phyloP scores from a whole-genome alignment of 805 yeast genomes.

The Cyberlindnera lachancei region DNA sequence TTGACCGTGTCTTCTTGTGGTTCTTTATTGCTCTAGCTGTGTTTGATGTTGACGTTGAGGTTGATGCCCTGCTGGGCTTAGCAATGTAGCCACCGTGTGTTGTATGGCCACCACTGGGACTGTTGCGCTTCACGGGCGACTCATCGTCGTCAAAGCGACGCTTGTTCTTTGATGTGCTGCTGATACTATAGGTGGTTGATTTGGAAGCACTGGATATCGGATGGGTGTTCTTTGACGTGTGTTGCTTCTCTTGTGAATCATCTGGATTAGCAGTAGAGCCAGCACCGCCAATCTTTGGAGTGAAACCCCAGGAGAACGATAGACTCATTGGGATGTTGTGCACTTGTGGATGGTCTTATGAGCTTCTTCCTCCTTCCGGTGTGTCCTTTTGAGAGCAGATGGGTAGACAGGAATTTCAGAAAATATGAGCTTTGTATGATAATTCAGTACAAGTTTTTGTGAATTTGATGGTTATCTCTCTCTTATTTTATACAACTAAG shows the following conservation, averaged over 20 bases:
- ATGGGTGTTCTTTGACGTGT: background rate
- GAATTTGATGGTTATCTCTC: too few species aligned
- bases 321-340: conserved; percentile 2
- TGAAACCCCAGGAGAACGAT: conserved; percentile 21
- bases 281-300: conserved; percentile 17
- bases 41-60: conserved; percentile 1
- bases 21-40: conserved; percentile 2
- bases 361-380: too few species aligned
- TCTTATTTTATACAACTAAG: too few species aligned
- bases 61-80: too few species aligned
- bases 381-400: too few species aligned
- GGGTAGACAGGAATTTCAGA: too few species aligned
- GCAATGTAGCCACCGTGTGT: too few species aligned
- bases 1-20: conserved; percentile 1
- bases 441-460: too few species aligned
- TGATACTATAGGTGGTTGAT: background rate
- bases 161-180: background rate
- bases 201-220: background rate
- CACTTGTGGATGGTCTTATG: too few species aligned
- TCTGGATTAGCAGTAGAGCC: background rate
- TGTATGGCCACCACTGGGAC: too few species aligned
- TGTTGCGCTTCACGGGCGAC: background rate
- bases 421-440: too few species aligned
- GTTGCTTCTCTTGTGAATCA: background rate
- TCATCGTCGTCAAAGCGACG: background rate